Percentiles rank a stretch among this genome's conserved stretches.
Conservation (phyloP, 208 protist species). For the Naegleria fowleri region DNA sequence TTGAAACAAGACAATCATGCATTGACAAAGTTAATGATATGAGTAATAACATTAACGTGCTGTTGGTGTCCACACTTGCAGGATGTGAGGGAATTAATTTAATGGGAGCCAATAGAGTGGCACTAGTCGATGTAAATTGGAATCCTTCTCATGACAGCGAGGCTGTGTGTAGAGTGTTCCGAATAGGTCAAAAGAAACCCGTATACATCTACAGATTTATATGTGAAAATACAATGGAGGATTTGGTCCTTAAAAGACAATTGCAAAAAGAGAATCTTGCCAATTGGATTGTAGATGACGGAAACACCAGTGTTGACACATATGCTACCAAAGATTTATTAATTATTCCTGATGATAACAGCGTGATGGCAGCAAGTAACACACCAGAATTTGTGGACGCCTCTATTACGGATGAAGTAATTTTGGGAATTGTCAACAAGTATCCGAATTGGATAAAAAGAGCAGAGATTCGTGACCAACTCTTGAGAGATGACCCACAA, state of each 20-base stretch:
- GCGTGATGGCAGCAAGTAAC: not conserved
- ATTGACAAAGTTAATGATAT: slow-evolving; percentile 79
- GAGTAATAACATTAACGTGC: slow-evolving; percentile 15
- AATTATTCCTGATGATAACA: not conserved
- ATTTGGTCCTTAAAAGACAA: not conserved
- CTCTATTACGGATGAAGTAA: not conserved
- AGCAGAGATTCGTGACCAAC: not conserved
- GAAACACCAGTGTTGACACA: not conserved
- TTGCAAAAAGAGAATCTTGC: not conserved
- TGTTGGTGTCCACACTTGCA: slow-evolving; percentile 34
- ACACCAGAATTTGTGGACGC: not conserved
- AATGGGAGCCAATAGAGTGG: slow-evolving; percentile 34
- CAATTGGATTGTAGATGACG: slow-evolving; percentile 13
- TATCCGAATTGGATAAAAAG: not conserved
- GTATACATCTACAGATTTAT: slow-evolving; percentile 37
- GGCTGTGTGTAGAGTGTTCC: slow-evolving; percentile 30
- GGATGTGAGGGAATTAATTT: slow-evolving; percentile 42
- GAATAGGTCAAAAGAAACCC: slow-evolving; percentile 37
- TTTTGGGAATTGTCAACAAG: not conserved
- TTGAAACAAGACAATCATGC: slow-evolving; percentile 34
- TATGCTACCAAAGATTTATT: not conserved
- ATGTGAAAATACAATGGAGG: slow-evolving; percentile 5
- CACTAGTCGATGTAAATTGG: slow-evolving; percentile 41
- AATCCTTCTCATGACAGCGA: slow-evolving; percentile 43
- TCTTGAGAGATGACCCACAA: not conserved